Conservation (phyloP, 495 filamentous ascomycete genomes). For the Penicillium salamii region DNA sequence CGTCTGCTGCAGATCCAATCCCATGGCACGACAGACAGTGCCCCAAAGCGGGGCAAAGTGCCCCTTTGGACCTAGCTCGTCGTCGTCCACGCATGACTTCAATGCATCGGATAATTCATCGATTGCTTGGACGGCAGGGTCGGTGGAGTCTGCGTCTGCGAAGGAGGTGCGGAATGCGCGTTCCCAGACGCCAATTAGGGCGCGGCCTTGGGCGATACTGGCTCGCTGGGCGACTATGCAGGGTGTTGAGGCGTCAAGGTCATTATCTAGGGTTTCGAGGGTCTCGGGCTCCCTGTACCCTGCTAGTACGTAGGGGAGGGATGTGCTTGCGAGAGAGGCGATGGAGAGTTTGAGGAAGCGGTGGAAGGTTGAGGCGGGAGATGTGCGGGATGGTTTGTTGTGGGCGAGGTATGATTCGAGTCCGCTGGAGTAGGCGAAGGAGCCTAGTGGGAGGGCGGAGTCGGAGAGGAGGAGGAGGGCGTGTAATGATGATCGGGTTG, state of each 20-base stretch:
- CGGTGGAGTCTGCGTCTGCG: constrained; percentile 7
- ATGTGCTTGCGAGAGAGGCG: constrained; percentile 70
- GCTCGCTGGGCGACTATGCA: constrained; percentile 88
- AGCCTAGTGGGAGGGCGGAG: constrained; percentile 91
- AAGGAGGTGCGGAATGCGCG: constrained; percentile 56
- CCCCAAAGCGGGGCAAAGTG: constrained; percentile 85
- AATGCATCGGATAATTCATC: constrained; percentile 39
- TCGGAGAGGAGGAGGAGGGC: constrained; percentile 89
- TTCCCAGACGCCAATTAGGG: constrained; percentile 87
- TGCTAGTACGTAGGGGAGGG: constrained; percentile 80
- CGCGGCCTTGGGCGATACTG: constrained; percentile 78
- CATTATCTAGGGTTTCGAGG: constrained; percentile 70
- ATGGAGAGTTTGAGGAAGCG: constrained; percentile 78
- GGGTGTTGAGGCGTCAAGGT: constrained; percentile 77
- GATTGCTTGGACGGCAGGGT: constrained; percentile 29
- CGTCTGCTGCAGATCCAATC: constrained; percentile 59
- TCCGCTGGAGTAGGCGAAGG: constrained; percentile 93
- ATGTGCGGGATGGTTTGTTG: constrained; percentile 47
- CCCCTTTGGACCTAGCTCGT: constrained; percentile 45
- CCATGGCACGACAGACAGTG: constrained; percentile 60
- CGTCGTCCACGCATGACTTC: constrained; percentile 30
- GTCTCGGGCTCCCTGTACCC: constrained; percentile 61
- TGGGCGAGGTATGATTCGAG: constrained; percentile 94
- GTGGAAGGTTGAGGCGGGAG: constrained; percentile 52
- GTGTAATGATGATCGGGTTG: constrained; percentile 46